A percentile compares a stretch with the other conserved stretches of the same genome.
Conservation (phyloP, 2,329 filamentous ascomycete species). For the Westerdykella aurantiaca region DNA sequence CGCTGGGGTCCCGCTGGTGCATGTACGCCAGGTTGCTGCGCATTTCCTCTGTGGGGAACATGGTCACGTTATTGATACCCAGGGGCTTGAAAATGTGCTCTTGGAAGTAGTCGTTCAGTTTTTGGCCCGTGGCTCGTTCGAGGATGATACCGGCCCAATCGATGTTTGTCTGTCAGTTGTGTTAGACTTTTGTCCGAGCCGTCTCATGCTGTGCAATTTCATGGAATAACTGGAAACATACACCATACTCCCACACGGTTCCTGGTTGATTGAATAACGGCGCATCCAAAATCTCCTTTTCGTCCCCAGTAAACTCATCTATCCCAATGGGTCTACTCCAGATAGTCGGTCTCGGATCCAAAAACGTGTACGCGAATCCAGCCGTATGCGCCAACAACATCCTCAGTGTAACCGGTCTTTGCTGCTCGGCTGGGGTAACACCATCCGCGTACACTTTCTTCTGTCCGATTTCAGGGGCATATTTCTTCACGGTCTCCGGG, state of each 20-base stretch:
- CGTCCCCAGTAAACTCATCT: slow-evolving; percentile 54
- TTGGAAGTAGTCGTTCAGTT: slow-evolving; percentile 44
- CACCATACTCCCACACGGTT: slow-evolving; percentile 53
- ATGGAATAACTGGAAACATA: slow-evolving; percentile 11
- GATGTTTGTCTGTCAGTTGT: slow-evolving; percentile 40
- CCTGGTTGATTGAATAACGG: slow-evolving; percentile 61
- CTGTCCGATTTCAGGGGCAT: slow-evolving; percentile 34
- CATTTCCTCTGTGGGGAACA: slow-evolving; percentile 54
- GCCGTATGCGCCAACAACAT: slow-evolving; percentile 50
- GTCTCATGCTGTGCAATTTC: neutral
- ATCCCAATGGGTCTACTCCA: slow-evolving; percentile 45
- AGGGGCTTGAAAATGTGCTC: slow-evolving; percentile 45
- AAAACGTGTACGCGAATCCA: slow-evolving; percentile 47
- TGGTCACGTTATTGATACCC: slow-evolving; percentile 47
- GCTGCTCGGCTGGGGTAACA: slow-evolving; percentile 33
- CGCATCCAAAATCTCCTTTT: slow-evolving; percentile 45
- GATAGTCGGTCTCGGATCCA: slow-evolving; percentile 41
- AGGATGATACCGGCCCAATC: slow-evolving; percentile 48
- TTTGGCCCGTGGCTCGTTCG: slow-evolving; percentile 40
- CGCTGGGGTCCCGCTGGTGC: slow-evolving; percentile 45
- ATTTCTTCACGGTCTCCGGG: slow-evolving; percentile 25
- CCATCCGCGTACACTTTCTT: slow-evolving; percentile 39
- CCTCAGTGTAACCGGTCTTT: slow-evolving; percentile 44
- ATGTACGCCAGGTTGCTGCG: slow-evolving; percentile 52
- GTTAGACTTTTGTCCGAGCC: neutral